These are phyloP conservation scores for Phytophthora syringae DNA, from an alignment of 352 stramenopile species.

Conservation along the genomic window DNA sequence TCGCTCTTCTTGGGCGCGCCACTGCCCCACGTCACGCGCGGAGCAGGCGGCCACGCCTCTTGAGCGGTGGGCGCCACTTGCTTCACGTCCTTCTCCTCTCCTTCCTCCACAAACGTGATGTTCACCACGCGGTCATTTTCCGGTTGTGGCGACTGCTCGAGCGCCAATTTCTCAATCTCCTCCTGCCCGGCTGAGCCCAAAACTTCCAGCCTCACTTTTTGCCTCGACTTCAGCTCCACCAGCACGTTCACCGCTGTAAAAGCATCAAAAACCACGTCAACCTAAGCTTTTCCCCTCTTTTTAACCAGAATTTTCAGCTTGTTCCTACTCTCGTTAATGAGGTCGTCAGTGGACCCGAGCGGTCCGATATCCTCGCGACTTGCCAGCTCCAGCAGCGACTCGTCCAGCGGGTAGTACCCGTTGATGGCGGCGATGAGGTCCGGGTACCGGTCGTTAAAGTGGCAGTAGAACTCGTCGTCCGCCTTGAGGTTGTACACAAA, in stretches of 20 bases:
- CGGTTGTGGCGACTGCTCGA: conserved; percentile 44
- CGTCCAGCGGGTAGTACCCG: conserved; percentile 67
- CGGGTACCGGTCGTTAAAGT: conserved; percentile 86
- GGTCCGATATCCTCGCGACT: conserved; percentile 75
- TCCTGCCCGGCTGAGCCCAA: conserved; percentile 59
- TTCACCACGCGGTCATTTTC: conserved; percentile 59
- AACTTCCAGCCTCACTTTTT: conserved; percentile 65
- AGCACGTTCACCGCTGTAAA: conserved; percentile 64
- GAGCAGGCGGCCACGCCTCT: conserved; percentile 51
- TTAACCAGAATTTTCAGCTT: conserved; percentile 4
- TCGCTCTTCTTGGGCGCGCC: conserved; percentile 27
- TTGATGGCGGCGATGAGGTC: conserved; percentile 76
- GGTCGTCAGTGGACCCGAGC: conserved; percentile 54
- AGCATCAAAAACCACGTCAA: background rate
- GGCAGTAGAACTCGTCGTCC: conserved; percentile 85
- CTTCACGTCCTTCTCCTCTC: conserved; percentile 28
- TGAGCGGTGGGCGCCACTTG: conserved; percentile 32
- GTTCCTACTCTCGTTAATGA: conserved; percentile 72
- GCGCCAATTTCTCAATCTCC: conserved; percentile 68
- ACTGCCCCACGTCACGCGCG: conserved; percentile 60
- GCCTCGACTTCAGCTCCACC: conserved; percentile 57
- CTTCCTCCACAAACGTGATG: conserved; percentile 74
- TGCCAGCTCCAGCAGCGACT: conserved; percentile 45
- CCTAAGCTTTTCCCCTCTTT: background rate
- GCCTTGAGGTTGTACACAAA: conserved; percentile 88